Evolutionary conservation across 768 basidiomycete genomes (phyloP), one percentile per base, ranked within the genome.

Genomic region (Mycena floridula): DNA sequence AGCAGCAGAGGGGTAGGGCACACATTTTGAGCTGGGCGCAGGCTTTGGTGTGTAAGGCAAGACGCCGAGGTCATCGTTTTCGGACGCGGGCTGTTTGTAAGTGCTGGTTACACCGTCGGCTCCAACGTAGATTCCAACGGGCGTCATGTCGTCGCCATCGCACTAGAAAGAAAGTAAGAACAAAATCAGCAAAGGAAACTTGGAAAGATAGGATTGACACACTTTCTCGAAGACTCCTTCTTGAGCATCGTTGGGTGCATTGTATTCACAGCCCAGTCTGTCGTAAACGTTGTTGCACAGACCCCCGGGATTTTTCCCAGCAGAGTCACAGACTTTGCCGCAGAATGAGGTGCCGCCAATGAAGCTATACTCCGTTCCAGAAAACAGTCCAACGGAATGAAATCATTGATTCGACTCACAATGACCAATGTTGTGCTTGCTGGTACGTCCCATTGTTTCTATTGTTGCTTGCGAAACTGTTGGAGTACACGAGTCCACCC

Each of bases 221-320:
- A n/a, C n/a, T n/a, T n/a, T 55, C 43, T 72, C 69, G 58, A 86
- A 90, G 0, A 67, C 66, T 24, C 73, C 76, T 36, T 80, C 66
- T 40, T 71, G 59, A 26, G 83, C 82, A 25, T 67, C 62, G 59
- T 74, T 79, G 15, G 88, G 88, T 15, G 76, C 82, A 58, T 89
- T 90, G 69, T 80, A 89, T 2, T 49, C 55, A 52, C 85, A 82
- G 9, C 89, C 89, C 40, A 88, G 80, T 45, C 82, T 81, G 56
- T 89, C 85, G 47, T 68, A 82, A 49, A 79, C 73, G 70, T 91
- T 81, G 58, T 85, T 67, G 67, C 87, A 89, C 53, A 59, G 73
- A n/a, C 64, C 56, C 3, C 66, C 64, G n/a, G n/a, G n/a, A n/a
- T n/a, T n/a, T 18, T n/a, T n/a, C n/a, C n/a, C n/a, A n/a, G n/a